Conservation (phyloP, 2,329 filamentous ascomycete genomes). For the Botryotinia globosa region DNA sequence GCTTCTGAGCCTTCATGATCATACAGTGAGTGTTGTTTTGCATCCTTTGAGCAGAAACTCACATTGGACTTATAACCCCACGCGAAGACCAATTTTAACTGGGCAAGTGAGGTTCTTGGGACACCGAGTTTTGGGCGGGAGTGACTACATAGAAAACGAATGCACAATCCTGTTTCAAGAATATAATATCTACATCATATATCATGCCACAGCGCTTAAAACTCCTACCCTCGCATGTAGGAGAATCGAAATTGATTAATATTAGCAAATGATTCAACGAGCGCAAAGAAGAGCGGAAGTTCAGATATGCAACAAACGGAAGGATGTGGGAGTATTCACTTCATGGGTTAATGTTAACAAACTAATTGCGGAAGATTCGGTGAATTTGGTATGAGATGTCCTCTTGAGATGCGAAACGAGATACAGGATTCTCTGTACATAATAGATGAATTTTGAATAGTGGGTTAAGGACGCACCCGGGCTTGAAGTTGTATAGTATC, state of each 20-base stretch:
- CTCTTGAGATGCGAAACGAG: background rate
- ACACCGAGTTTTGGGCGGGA: too few relatives aligned
- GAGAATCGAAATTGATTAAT: background rate
- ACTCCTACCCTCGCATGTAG: accelerated
- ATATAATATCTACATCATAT: background rate
- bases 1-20: background rate
- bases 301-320: background rate
- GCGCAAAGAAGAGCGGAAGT: background rate
- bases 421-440: background rate
- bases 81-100: too few relatives aligned
- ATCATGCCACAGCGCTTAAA: background rate
- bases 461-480: too few relatives aligned
- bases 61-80: too few relatives aligned
- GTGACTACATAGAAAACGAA: background rate
- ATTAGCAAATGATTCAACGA: background rate
- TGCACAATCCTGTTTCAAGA: background rate
- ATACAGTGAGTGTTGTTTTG: accelerated
- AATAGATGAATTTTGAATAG: background rate
- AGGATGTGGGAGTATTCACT: background rate
- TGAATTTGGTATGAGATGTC: background rate
- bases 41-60: background rate
- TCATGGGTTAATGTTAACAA: background rate
- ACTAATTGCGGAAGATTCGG: too few relatives aligned
- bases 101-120: too few relatives aligned
- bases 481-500: background rate